These are phyloP conservation scores for Malbranchea zuffiana DNA, from an alignment of 2,329 filamentous ascomycete genomes.

Conservation along the genomic window DNA sequence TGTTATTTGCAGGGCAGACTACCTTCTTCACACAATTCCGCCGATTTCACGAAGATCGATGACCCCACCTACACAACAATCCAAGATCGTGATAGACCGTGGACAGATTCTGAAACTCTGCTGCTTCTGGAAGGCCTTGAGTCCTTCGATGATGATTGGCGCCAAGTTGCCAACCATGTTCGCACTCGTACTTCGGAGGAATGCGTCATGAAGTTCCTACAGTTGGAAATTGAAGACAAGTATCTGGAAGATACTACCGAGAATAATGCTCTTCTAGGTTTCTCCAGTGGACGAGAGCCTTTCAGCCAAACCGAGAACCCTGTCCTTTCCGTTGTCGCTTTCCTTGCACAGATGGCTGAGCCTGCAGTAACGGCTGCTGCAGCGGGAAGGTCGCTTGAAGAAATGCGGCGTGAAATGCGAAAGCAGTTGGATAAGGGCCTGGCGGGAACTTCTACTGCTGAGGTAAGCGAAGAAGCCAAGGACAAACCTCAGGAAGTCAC, in stretches of 20 bases:
- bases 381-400: slow-evolving; percentile 74
- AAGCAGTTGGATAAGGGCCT: slow-evolving; percentile 60
- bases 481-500: slow-evolving; percentile 37
- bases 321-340: slow-evolving; percentile 90
- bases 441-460: slow-evolving; percentile 50
- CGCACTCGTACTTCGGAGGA: slow-evolving; percentile 86
- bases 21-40: slow-evolving; percentile 63
- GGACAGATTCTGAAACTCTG: slow-evolving; percentile 85
- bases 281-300: slow-evolving; percentile 68
- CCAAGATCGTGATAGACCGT: slow-evolving; percentile 75
- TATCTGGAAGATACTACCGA: slow-evolving; percentile 71
- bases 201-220: slow-evolving; percentile 91
- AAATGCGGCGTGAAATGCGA: slow-evolving; percentile 69
- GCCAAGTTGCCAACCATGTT: slow-evolving; percentile 82
- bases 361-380: slow-evolving; percentile 83
- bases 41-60: slow-evolving; percentile 79
- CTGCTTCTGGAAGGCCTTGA: slow-evolving; percentile 83
- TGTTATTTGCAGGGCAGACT: slow-evolving; percentile 80
- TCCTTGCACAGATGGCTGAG: slow-evolving; percentile 82
- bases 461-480: slow-evolving; percentile 39
- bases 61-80: slow-evolving; percentile 70
- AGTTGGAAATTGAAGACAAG: slow-evolving; percentile 94
- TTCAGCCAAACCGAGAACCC: slow-evolving; percentile 92
- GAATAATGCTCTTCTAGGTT: slow-evolving; percentile 53
- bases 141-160: slow-evolving; percentile 92